Evolutionary conservation across 1,284 basidiomycete genomes (phyloP).

Genomic region (Cystobasidiaceae sp.): DNA sequence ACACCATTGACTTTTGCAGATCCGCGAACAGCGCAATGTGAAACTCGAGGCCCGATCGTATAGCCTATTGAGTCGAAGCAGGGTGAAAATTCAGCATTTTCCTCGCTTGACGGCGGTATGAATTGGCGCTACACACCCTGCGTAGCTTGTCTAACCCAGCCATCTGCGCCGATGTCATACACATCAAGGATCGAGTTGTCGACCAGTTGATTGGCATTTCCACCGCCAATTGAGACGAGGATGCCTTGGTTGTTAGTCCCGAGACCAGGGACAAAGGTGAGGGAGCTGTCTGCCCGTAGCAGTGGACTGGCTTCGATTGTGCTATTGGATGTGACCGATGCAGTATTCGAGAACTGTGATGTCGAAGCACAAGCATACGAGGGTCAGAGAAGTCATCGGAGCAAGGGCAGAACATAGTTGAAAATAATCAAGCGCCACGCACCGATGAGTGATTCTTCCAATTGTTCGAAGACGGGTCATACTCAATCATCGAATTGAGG

Average conservation of each 20-base stretch:
- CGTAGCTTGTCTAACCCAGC: constrained; percentile 41
- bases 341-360: constrained; percentile 33
- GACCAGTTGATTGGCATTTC: constrained; percentile 36
- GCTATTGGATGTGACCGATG: constrained; percentile 34
- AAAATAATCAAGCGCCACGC: not conserved
- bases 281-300: constrained; percentile 39
- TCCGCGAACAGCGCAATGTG: constrained; percentile 41
- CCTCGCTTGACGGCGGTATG: too few relatives aligned
- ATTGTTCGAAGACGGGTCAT: constrained; percentile 28
- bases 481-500: constrained; percentile 36
- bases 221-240: constrained; percentile 42
- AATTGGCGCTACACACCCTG: constrained; percentile 35
- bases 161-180: constrained; percentile 39
- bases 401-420: too few relatives aligned
- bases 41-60: constrained; percentile 34
- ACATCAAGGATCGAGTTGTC: constrained; percentile 41
- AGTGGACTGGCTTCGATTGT: constrained; percentile 36
- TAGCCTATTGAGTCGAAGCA: not conserved
- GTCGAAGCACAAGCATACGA: too few relatives aligned
- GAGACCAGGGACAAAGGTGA: constrained; percentile 39
- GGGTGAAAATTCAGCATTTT: not conserved
- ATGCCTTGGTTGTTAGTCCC: constrained; percentile 37
- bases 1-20: constrained; percentile 40
- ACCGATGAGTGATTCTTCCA: constrained; percentile 33
- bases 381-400: too few relatives aligned